Evolutionary conservation across 108 stramenopile genomes (phyloP).

Genomic region (Nannochloropsis gaditana): DNA sequence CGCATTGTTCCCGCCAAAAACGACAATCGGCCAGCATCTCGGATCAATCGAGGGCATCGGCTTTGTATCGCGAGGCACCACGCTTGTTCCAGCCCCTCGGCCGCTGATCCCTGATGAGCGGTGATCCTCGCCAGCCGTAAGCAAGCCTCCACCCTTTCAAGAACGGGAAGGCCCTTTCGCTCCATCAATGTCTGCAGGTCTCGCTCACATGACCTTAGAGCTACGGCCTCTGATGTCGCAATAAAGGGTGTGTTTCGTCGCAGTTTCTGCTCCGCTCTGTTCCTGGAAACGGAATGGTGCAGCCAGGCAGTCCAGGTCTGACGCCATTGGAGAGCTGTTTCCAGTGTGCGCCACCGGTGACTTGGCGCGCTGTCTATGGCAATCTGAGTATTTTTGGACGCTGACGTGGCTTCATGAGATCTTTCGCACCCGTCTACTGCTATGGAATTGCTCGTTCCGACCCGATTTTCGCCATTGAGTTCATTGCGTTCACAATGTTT

Average conservation of each 20-base stretch:
- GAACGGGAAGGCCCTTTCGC: background rate
- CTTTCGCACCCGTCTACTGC: too few relatives aligned
- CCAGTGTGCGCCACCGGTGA: background rate
- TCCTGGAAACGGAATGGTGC: background rate
- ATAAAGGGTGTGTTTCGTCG: too few relatives aligned
- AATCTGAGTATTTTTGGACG: too few relatives aligned
- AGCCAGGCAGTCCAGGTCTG: background rate
- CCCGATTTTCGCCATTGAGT: too few relatives aligned
- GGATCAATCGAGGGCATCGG: background rate
- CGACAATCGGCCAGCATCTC: conserved; percentile 19
- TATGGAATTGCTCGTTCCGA: too few relatives aligned
- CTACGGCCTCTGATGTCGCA: too few relatives aligned
- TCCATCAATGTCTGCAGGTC: background rate
- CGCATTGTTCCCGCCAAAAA: background rate
- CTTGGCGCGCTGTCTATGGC: too few relatives aligned
- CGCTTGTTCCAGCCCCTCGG: background rate
- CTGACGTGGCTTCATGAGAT: too few relatives aligned
- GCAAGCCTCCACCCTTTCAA: conserved; percentile 1
- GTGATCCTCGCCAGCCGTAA: background rate
- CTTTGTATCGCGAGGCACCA: background rate
- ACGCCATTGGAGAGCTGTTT: background rate
- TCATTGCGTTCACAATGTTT: too few relatives aligned
- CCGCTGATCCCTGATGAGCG: background rate
- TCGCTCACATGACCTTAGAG: too few relatives aligned
- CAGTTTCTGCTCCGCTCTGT: too few relatives aligned